Percentiles rank a stretch among this genome's conserved stretches.
Evolutionary conservation across 2,329 filamentous ascomycete species (phyloP).

Genomic region (Scedosporium apiospermum): DNA sequence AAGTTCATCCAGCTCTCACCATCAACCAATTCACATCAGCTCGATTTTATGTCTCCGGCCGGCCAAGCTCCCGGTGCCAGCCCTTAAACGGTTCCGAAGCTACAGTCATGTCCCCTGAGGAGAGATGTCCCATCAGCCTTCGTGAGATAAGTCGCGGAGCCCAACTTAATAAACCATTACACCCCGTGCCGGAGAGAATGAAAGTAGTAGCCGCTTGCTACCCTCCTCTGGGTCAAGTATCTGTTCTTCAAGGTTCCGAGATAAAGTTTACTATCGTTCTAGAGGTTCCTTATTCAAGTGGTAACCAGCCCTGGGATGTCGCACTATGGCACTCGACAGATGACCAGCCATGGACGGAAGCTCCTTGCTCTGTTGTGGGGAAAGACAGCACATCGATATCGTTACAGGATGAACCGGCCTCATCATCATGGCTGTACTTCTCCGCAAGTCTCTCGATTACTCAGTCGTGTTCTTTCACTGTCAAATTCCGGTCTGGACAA

Average conservation of each 20-base stretch:
- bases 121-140: neutral
- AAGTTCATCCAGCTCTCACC: too few relatives aligned
- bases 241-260: constrained; percentile 39
- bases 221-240: constrained; percentile 69
- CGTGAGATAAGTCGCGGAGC: neutral
- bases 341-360: constrained; percentile 47
- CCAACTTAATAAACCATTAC: neutral
- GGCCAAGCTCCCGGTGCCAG: too few relatives aligned
- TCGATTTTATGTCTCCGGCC: too few relatives aligned
- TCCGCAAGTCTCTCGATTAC: neutral
- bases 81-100: neutral
- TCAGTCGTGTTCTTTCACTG: constrained; percentile 43
- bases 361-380: constrained; percentile 11
- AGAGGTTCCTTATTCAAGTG: constrained; percentile 48
- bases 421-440: neutral
- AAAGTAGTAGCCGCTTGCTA: constrained; percentile 27
- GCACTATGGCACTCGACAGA: constrained; percentile 62
- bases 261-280: constrained; percentile 60
- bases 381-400: constrained; percentile 30
- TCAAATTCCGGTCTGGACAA: constrained; percentile 52
- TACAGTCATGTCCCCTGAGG: neutral
- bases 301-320: constrained; percentile 57
- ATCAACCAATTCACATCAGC: too few relatives aligned
- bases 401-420: constrained; percentile 8
- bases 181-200: neutral